A percentile compares a stretch with the other conserved stretches of the same genome.
phyloP scores from a whole-genome alignment of 352 stramenopile species.

The Phytopythium oedochilum region DNA sequence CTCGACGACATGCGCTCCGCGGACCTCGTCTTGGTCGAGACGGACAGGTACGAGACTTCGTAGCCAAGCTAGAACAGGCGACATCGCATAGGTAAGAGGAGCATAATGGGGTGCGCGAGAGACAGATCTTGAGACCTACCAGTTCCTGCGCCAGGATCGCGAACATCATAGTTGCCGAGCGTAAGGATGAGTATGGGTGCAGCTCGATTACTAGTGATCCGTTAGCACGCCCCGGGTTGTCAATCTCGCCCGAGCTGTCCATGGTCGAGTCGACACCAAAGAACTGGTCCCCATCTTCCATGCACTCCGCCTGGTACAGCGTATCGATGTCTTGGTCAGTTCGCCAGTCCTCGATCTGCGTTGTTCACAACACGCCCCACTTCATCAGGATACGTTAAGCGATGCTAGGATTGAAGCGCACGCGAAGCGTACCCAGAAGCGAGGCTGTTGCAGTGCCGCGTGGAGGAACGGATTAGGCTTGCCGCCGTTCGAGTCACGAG shows the following conservation, averaged over 20 bases:
- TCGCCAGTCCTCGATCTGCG: constrained; percentile 20
- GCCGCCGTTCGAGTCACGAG: constrained; percentile 14
- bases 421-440: constrained; percentile 40
- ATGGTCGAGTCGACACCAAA: constrained; percentile 33
- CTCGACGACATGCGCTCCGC: constrained; percentile 42
- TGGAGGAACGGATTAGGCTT: constrained; percentile 29
- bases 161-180: constrained; percentile 30
- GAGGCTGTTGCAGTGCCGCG: constrained; percentile 19
- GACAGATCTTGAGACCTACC: constrained; percentile 13
- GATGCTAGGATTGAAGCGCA: no score
- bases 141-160: constrained; percentile 44
- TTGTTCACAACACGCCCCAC: no score
- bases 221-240: constrained; percentile 24
- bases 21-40: constrained; percentile 8
- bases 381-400: no score
- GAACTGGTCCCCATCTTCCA: constrained; percentile 14
- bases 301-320: constrained; percentile 28
- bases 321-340: constrained; percentile 13
- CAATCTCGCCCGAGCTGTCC: constrained; percentile 14
- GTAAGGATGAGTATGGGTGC: constrained; percentile 30
- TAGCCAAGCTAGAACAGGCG: constrained; percentile 28
- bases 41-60: constrained; percentile 31
- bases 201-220: constrained; percentile 44
- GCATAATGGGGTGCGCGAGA: no score
- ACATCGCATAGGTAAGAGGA: neutral